A percentile compares a stretch with the other conserved stretches of the same genome.
Conservation (phyloP, 495 filamentous ascomycete species). For the Neurospora sp. region DNA sequence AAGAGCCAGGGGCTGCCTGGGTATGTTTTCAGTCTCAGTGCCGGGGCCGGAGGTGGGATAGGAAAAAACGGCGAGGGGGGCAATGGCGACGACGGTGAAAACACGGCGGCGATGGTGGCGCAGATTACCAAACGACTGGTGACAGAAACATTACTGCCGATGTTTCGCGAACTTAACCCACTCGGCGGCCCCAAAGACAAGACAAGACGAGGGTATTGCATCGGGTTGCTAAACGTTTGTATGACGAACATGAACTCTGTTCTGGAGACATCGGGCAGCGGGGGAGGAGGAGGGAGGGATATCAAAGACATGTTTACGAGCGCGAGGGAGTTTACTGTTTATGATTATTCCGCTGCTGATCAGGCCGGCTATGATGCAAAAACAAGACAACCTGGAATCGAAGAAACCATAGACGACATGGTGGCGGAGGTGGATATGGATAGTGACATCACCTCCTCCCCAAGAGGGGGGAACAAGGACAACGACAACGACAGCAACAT, state of each 20-base stretch:
- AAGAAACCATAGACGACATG: not conserved
- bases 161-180: constrained; percentile 68
- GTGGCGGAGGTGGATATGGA: not conserved
- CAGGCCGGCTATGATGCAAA: not conserved
- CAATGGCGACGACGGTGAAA: not conserved
- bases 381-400: not conserved
- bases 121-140: constrained; percentile 58
- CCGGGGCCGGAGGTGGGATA: too few species aligned
- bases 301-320: constrained; percentile 60
- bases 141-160: constrained; percentile 48
- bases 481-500: not conserved
- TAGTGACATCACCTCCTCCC: not conserved
- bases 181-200: constrained; percentile 11
- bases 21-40: constrained; percentile 43
- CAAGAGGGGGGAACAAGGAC: too few species aligned
- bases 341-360: not conserved
- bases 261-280: constrained; percentile 31
- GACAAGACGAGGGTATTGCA: constrained; percentile 50
- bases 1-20: constrained; percentile 56
- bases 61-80: too few species aligned
- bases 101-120: constrained; percentile 35
- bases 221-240: constrained; percentile 76
- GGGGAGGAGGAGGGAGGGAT: constrained; percentile 40
- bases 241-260: constrained; percentile 73
- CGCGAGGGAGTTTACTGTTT: constrained; percentile 55